Conservation (phyloP, 2,329 filamentous ascomycete genomes). For the Claviceps spartinae region DNA sequence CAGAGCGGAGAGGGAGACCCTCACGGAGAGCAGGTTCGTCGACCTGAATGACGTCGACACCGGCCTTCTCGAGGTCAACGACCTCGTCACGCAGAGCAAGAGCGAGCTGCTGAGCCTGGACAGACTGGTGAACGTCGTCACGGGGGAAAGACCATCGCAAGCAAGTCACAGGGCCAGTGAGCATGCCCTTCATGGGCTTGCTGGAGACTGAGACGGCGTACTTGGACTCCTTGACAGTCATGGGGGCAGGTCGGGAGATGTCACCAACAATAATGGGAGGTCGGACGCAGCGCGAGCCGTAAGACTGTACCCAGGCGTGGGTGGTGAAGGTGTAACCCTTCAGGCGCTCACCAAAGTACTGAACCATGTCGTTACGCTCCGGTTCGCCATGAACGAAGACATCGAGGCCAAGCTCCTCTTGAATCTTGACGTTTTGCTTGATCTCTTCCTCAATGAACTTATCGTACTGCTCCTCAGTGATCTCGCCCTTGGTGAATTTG, state of each 20-base stretch:
- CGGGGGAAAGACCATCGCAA: constrained; percentile 99
- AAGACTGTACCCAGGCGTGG: constrained; percentile 96
- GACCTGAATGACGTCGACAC: constrained; percentile 96
- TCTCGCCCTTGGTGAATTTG: constrained; percentile 98
- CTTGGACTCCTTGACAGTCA: constrained; percentile 99
- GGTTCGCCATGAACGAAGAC: constrained; percentile 98
- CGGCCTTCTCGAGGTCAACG: constrained; percentile 90
- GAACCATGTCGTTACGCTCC: constrained; percentile 99
- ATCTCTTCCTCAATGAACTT: constrained; percentile 99
- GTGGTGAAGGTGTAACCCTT: constrained; percentile 98
- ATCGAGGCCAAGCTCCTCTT: constrained; percentile 94
- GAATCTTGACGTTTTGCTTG: constrained; percentile 83
- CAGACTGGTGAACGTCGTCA: constrained; percentile 97
- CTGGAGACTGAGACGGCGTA: constrained; percentile 91
- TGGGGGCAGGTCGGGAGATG: constrained; percentile 88
- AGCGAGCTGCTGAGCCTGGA: constrained; percentile 97
- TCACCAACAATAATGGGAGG: constrained; percentile 98
- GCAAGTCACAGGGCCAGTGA: constrained; percentile 97
- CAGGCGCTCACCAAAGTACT: constrained; percentile 98
- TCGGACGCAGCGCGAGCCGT: constrained; percentile 95
- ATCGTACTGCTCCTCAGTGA: constrained; percentile 84
- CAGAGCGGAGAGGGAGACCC: constrained; percentile 90
- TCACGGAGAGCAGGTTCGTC: constrained; percentile 98
- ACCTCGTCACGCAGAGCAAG: constrained; percentile 98
- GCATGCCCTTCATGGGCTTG: constrained; percentile 99